These are phyloP conservation scores for Jamesozyma spencerorum DNA, from an alignment of 805 yeast genomes.

Conservation along the genomic window DNA sequence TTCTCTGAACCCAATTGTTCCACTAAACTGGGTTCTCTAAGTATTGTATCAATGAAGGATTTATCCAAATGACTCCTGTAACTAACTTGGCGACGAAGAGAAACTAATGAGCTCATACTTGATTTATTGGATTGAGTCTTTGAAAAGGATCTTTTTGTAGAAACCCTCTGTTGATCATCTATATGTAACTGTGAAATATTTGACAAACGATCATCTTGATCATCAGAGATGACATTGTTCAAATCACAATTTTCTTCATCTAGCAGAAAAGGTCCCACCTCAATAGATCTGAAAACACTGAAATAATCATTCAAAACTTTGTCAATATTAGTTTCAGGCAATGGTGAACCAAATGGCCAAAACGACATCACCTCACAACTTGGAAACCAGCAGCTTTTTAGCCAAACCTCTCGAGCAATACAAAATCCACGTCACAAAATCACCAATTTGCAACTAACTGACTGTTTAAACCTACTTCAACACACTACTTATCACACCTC, in stretches of 20 bases:
- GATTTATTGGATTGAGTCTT: slow-evolving; percentile 1
- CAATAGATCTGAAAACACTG: slow-evolving; percentile 8
- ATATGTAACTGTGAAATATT: neutral
- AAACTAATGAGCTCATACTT: slow-evolving; percentile 4
- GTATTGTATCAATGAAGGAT: slow-evolving; percentile 29
- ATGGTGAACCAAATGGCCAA: slow-evolving; percentile 34
- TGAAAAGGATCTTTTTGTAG: neutral
- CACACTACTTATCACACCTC: no score
- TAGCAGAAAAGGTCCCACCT: no score
- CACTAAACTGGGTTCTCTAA: slow-evolving; percentile 33
- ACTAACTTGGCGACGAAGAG: neutral
- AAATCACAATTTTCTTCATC: neutral
- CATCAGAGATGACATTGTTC: neutral
- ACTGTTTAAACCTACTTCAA: no score
- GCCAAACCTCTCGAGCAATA: no score
- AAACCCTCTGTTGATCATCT: neutral
- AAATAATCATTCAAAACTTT: slow-evolving; percentile 31
- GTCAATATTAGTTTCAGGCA: slow-evolving; percentile 24
- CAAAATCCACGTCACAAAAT: no score
- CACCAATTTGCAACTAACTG: no score
- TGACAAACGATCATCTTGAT: neutral
- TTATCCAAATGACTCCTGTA: neutral
- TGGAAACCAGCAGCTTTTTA: no score
- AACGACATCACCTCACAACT: slow-evolving; percentile 28
- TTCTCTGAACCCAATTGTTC: slow-evolving; percentile 32